A percentile compares a stretch with the other conserved stretches of the same genome.
phyloP scores from a whole-genome alignment of 306 rosid genomes.

The peach (Prunus persica) region DNA sequence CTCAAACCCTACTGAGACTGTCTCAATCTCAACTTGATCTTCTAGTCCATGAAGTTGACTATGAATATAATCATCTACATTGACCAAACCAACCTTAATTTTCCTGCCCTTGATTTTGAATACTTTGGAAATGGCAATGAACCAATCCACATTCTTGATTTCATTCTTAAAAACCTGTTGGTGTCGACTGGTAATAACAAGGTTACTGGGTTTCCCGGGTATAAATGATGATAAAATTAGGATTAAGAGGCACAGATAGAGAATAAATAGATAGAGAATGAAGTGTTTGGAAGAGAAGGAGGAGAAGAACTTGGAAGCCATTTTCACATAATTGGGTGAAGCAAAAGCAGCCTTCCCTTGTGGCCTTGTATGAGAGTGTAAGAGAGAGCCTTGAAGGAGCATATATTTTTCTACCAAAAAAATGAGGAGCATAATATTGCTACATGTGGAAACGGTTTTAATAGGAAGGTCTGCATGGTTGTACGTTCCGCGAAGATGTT shows the following conservation, averaged over 20 bases:
- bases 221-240: neutral
- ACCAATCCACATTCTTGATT: slow-evolving; percentile 19
- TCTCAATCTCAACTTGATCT: slow-evolving; percentile 18
- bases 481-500: neutral
- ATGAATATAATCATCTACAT: slow-evolving; percentile 14
- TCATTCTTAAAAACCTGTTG: neutral
- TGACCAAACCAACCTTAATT: slow-evolving; percentile 57
- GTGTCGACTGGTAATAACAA: neutral
- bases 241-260: slow-evolving; percentile 22
- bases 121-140: slow-evolving; percentile 30
- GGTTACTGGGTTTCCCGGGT: neutral
- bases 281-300: slow-evolving; percentile 23
- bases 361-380: neutral
- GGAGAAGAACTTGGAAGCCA: slow-evolving; percentile 31
- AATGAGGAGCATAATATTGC: neutral
- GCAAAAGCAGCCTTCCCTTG: neutral
- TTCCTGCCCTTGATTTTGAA: neutral
- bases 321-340: neutral
- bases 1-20: slow-evolving; percentile 33
- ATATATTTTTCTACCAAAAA: neutral
- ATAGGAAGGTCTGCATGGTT: slow-evolving; percentile 24
- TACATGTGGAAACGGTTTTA: neutral
- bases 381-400: neutral
- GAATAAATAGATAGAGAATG: slow-evolving; percentile 18
- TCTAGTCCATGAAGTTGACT: slow-evolving; percentile 12